Evolutionary conservation across 768 basidiomycete species (phyloP).

Genomic region (Mycena amicta): DNA sequence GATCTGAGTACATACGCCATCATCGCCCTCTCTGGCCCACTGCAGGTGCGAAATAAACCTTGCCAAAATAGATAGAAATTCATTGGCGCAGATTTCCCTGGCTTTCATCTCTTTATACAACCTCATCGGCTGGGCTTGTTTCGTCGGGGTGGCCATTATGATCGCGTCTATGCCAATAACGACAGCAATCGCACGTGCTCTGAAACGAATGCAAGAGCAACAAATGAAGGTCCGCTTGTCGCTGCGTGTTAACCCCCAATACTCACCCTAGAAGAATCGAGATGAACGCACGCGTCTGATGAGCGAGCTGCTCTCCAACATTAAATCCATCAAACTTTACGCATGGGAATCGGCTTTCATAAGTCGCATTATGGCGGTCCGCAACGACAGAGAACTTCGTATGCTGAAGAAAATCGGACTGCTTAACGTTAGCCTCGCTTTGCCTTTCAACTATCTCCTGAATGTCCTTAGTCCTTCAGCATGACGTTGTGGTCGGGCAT

Average conservation of each 20-base stretch:
- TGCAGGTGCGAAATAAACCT: slow-evolving; percentile 63
- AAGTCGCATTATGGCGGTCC: slow-evolving; percentile 71
- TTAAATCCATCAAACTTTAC: slow-evolving; percentile 89
- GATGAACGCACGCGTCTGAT: slow-evolving; percentile 84
- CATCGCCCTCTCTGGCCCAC: slow-evolving; percentile 82
- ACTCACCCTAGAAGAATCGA: too few species aligned
- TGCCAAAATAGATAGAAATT: neutral
- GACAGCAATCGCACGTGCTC: slow-evolving; percentile 66
- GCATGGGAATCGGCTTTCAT: slow-evolving; percentile 95
- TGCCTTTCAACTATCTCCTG: neutral
- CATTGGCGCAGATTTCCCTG: slow-evolving; percentile 61
- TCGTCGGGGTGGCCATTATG: slow-evolving; percentile 90
- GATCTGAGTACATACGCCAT: slow-evolving; percentile 84
- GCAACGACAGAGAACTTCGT: slow-evolving; percentile 81
- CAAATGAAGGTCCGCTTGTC: too few species aligned
- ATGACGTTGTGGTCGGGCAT: slow-evolving; percentile 68
- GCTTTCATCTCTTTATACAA: slow-evolving; percentile 91
- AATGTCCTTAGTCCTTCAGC: slow-evolving; percentile 51
- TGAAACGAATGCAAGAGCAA: slow-evolving; percentile 77
- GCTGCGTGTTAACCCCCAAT: too few species aligned
- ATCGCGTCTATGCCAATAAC: slow-evolving; percentile 78
- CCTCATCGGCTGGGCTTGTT: slow-evolving; percentile 89
- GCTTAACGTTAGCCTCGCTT: slow-evolving; percentile 51
- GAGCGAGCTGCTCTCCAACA: slow-evolving; percentile 92
- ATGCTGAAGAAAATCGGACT: slow-evolving; percentile 86